Base-by-base conservation (phyloP, 257 asterid genomes). In the Gentiana macrophylla region DNA sequence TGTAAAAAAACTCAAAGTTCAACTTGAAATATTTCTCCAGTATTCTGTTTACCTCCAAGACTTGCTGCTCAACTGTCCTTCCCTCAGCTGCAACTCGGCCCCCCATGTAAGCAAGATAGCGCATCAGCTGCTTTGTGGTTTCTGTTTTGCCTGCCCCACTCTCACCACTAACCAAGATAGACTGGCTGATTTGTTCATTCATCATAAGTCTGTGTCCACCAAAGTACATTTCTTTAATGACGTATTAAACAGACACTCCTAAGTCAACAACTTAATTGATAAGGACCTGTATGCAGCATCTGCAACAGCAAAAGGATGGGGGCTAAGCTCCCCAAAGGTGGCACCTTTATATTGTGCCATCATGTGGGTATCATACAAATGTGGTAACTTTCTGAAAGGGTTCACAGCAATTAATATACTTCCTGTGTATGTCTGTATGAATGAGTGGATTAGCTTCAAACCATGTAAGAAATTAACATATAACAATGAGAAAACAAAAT, bases 81-180 rank as follows among this genome's bases (percentile, higher is more conserved):
- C 91, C 99, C 74, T 79, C 97, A 43, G 78, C 62, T 59, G 79
- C 82, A 54, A 94, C 77, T 64, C 99, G 79, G 50, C 99, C 99
- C 32, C 99, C 99, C 99, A 92, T 92, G 77, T 81, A 92, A 65
- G 99, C 99, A 71, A 92, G 97, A 78, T 92, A 92, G 12, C 74
- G 88, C 99, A 92, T 92, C 54, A 92, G 87, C 79, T 62, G 79
- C 73, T 92, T 92, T 37, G 99, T 92, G 77, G 95, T 92, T 80
- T 92, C 99, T 49, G 99, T 92, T 81, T 92, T 92, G 74, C 99
- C 99, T 12, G 99, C 99, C 77, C 99, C 99, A 74, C 99, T 92
- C 85, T 92, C 99, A 52, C 99, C 99, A 56, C 99, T 92, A 56
- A 92, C 99, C 81, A 92, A 75, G 67, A 92, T 92, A 43, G 99